Evolutionary conservation across 2,329 filamentous ascomycete species (phyloP).

Genomic region (Chaetomiaceae sp.): DNA sequence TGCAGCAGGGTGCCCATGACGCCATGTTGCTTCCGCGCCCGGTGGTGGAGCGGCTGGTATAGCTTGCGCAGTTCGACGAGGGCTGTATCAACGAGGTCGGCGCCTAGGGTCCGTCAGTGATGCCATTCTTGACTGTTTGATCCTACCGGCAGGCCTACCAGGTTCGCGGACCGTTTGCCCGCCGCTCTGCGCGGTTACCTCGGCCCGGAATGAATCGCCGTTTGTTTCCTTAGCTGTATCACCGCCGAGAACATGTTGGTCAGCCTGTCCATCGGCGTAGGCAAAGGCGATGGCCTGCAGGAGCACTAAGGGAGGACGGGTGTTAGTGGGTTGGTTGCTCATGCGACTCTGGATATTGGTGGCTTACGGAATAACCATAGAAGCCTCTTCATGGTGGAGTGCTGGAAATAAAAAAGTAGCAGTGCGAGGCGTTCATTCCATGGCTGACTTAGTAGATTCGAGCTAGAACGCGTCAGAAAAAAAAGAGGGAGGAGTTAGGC

Average conservation of each 20-base stretch:
- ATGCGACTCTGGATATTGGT: slow-evolving; percentile 1
- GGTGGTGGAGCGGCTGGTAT: slow-evolving; percentile 42
- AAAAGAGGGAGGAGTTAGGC: background rate
- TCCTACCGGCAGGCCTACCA: slow-evolving; percentile 31
- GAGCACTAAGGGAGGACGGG: slow-evolving; percentile 39
- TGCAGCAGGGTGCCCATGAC: slow-evolving; percentile 42
- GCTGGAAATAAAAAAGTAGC: slow-evolving; percentile 16
- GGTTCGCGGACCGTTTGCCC: slow-evolving; percentile 33
- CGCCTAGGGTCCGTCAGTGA: slow-evolving; percentile 36
- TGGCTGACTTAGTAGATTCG: slow-evolving; percentile 5
- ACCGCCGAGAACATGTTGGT: slow-evolving; percentile 33
- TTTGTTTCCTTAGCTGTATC: slow-evolving; percentile 22
- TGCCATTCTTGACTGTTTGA: background rate
- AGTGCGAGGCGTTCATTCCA: slow-evolving; percentile 23
- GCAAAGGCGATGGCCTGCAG: slow-evolving; percentile 41
- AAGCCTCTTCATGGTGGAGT: slow-evolving; percentile 40
- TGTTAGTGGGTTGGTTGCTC: slow-evolving; percentile 15
- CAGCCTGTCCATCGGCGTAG: slow-evolving; percentile 33
- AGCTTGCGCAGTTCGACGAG: slow-evolving; percentile 48
- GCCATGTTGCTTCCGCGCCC: slow-evolving; percentile 41
- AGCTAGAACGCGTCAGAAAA: background rate
- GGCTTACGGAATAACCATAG: slow-evolving; percentile 42
- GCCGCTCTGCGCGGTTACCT: slow-evolving; percentile 32
- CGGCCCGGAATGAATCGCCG: slow-evolving; percentile 26
- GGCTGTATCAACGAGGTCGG: slow-evolving; percentile 51